Evolutionary conservation across 1,284 basidiomycete genomes (phyloP).

Genomic region (Laetiporus sulphureus): DNA sequence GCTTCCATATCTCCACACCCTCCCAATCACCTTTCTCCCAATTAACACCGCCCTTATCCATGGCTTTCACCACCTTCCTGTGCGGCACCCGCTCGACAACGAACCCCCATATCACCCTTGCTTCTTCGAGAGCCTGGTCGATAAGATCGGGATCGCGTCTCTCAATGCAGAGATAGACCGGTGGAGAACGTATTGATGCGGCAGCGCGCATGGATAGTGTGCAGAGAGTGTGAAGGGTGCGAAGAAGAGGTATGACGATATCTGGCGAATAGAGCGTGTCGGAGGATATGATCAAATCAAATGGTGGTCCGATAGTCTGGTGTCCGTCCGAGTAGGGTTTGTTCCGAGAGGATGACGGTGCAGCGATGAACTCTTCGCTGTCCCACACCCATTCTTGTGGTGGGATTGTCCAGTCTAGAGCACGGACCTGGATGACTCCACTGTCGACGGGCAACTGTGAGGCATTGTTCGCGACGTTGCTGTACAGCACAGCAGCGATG

Average conservation of each 20-base stretch:
- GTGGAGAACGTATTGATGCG: conserved; percentile 28
- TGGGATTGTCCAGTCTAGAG: conserved; percentile 59
- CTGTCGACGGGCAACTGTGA: conserved; percentile 31
- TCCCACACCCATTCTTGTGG: conserved; percentile 53
- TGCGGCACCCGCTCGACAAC: conserved; percentile 51
- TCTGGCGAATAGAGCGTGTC: conserved; percentile 76
- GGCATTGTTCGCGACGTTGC: conserved; percentile 56
- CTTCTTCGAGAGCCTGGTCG: conserved; percentile 49
- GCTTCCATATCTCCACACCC: conserved; percentile 69
- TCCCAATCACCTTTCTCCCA: conserved; percentile 73
- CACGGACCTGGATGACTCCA: conserved; percentile 42
- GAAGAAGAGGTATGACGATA: conserved; percentile 66
- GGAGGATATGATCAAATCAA: conserved; percentile 78
- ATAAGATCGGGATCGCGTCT: conserved; percentile 67
- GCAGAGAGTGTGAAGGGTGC: conserved; percentile 54
- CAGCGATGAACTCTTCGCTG: conserved; percentile 32
- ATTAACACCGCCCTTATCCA: conserved; percentile 48
- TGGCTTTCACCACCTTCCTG: conserved; percentile 53
- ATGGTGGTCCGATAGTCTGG: conserved; percentile 38
- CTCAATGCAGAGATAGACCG: conserved; percentile 71
- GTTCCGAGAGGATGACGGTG: background rate
- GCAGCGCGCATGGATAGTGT: conserved; percentile 12
- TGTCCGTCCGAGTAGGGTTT: background rate
- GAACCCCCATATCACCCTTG: conserved; percentile 46
- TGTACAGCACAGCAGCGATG: conserved; percentile 56